Conservation (phyloP, 2,329 filamentous ascomycete species). For the Lachnellula suecica region DNA sequence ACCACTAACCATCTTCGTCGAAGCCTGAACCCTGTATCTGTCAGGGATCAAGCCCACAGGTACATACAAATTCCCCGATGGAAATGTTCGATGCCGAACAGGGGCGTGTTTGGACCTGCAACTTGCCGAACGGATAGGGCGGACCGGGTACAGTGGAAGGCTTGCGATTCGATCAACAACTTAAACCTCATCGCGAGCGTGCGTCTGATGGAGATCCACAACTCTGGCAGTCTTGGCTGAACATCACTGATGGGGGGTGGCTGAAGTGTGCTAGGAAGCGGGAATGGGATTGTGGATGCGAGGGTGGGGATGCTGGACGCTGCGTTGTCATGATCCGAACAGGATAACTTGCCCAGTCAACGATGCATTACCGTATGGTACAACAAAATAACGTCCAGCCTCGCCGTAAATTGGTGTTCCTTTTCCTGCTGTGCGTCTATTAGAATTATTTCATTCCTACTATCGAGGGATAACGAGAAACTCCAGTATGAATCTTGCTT, state of each 20-base stretch:
- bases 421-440: too few relatives aligned
- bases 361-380: background rate
- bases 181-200: slow-evolving; percentile 1
- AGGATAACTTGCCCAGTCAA: too few relatives aligned
- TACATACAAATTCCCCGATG: slow-evolving; percentile 23
- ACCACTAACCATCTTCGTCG: too few relatives aligned
- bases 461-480: too few relatives aligned
- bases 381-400: too few relatives aligned
- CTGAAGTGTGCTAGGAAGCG: slow-evolving; percentile 4
- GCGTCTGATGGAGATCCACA: background rate
- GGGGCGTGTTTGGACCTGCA: slow-evolving; percentile 22
- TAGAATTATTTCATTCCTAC: too few relatives aligned
- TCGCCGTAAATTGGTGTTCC: too few relatives aligned
- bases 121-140: slow-evolving; percentile 16
- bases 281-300: background rate
- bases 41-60: background rate
- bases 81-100: slow-evolving; percentile 25
- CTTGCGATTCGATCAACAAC: slow-evolving; percentile 20
- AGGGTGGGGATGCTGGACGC: background rate
- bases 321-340: background rate
- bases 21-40: background rate
- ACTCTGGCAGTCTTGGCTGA: slow-evolving; percentile 4
- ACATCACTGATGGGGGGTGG: background rate
- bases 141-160: slow-evolving; percentile 15
- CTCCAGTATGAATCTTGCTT: too few relatives aligned